These are phyloP conservation scores for Penicillium steckii DNA, from an alignment of 495 filamentous ascomycete genomes.

Conservation along the genomic window DNA sequence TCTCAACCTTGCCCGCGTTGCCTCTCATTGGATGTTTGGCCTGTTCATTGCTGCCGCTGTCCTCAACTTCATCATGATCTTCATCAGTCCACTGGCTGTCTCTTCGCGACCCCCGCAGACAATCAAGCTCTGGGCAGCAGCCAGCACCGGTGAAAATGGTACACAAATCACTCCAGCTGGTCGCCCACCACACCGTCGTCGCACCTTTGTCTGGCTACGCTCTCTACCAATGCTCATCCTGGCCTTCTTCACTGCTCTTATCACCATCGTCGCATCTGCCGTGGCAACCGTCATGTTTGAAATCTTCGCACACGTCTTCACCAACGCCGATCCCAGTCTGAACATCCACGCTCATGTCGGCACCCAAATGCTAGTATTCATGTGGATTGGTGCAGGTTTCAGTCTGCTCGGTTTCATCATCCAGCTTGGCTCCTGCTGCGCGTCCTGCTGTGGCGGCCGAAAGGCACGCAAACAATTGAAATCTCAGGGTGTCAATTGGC, in stretches of 20 bases:
- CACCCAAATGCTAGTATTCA: conserved; percentile 76
- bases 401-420: conserved; percentile 66
- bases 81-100: conserved; percentile 56
- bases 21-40: conserved; percentile 88
- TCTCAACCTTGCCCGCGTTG: conserved; percentile 69
- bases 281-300: conserved; percentile 79
- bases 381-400: conserved; percentile 78
- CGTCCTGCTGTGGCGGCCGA: conserved; percentile 43
- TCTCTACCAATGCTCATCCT: conserved; percentile 57
- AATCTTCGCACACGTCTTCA: conserved; percentile 72
- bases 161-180: conserved; percentile 9
- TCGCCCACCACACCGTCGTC: conserved; percentile 40
- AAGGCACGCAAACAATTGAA: conserved; percentile 43
- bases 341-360: conserved; percentile 76
- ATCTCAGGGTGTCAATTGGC: conserved; percentile 18
- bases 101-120: conserved; percentile 51
- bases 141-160: conserved; percentile 4
- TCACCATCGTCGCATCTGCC: conserved; percentile 66
- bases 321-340: conserved; percentile 56
- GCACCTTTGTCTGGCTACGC: conserved; percentile 45
- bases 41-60: conserved; percentile 72
- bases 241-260: conserved; percentile 59
- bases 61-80: conserved; percentile 66
- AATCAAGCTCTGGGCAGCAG: conserved; percentile 24
- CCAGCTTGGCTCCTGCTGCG: conserved; percentile 70